These are phyloP conservation scores for Entrophospora sp. DNA, from an alignment of 192 early-diverging fungal genomes.

Conservation along the genomic window DNA sequence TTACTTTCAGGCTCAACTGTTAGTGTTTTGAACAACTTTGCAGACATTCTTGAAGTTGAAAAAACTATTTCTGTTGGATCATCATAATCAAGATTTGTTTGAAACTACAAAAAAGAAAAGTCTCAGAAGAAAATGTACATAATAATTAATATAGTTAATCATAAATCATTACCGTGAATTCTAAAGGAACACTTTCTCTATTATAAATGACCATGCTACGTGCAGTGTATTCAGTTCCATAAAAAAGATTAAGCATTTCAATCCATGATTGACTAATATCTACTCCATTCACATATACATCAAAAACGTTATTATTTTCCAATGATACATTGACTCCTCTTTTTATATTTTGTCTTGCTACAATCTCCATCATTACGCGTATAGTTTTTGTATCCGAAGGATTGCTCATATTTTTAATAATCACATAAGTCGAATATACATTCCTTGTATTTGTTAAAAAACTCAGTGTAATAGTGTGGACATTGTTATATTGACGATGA, in stretches of 20 bases:
- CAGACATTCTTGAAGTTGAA: conserved; percentile 62
- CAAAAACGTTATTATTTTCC: conserved; percentile 55
- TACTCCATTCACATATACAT: conserved; percentile 62
- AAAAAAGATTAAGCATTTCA: conserved; percentile 62
- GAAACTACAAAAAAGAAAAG: conserved; percentile 30
- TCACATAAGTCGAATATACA: conserved; percentile 60
- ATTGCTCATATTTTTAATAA: conserved; percentile 68
- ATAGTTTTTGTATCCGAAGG: conserved; percentile 64
- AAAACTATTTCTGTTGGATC: conserved; percentile 66
- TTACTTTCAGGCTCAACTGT: conserved; percentile 55
- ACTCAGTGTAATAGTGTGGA: conserved; percentile 52
- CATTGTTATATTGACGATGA: conserved; percentile 19
- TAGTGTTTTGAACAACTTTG: conserved; percentile 62
- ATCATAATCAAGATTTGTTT: conserved; percentile 50
- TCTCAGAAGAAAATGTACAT: too few species aligned
- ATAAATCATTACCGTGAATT: conserved; percentile 74
- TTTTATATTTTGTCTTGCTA: conserved; percentile 40
- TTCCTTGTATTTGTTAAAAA: conserved; percentile 52
- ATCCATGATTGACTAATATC: conserved; percentile 45
- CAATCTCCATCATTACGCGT: conserved; percentile 58
- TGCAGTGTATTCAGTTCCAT: conserved; percentile 62
- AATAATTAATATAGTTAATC: too few species aligned
- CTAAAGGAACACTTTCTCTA: conserved; percentile 61
- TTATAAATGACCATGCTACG: conserved; percentile 67
- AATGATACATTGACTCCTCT: conserved; percentile 27